A percentile compares a stretch with the other conserved stretches of the same genome.
Conservation (phyloP, 345 rosid genomes). For the Reutealis trisperma region DNA sequence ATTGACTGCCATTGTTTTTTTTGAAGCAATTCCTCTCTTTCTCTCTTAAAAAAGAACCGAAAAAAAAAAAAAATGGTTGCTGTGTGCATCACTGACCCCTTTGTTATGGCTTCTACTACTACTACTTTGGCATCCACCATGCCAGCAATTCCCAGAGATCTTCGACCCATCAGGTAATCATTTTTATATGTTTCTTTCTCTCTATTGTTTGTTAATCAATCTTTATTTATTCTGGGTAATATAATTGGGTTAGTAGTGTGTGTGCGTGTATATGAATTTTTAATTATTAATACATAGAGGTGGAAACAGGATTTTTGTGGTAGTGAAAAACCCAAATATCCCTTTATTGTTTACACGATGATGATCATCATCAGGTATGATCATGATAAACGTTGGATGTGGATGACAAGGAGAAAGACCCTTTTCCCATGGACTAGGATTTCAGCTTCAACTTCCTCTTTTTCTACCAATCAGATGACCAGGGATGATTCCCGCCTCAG, state of each 20-base stretch:
- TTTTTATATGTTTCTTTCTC: background rate
- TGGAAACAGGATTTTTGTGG: conserved; percentile 21
- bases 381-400: conserved; percentile 42
- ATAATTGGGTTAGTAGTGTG: background rate
- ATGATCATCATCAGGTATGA: conserved; percentile 70
- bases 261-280: background rate
- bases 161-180: conserved; percentile 11
- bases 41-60: background rate
- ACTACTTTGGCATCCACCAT: background rate
- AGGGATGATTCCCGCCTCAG: conserved; percentile 58
- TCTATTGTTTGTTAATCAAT: background rate
- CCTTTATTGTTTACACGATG: conserved; percentile 61
- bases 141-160: background rate
- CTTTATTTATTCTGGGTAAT: background rate
- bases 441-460: conserved; percentile 69
- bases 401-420: conserved; percentile 45
- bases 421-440: conserved; percentile 39
- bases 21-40: background rate
- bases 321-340: conserved; percentile 30
- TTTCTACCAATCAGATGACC: conserved; percentile 56
- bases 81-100: conserved; percentile 5
- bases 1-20: conserved; percentile 1
- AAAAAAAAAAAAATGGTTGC: background rate
- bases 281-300: background rate
- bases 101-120: background rate